phyloP scores from a whole-genome alignment of 2,329 filamentous ascomycete species.

The Trichoderma harzianum region DNA sequence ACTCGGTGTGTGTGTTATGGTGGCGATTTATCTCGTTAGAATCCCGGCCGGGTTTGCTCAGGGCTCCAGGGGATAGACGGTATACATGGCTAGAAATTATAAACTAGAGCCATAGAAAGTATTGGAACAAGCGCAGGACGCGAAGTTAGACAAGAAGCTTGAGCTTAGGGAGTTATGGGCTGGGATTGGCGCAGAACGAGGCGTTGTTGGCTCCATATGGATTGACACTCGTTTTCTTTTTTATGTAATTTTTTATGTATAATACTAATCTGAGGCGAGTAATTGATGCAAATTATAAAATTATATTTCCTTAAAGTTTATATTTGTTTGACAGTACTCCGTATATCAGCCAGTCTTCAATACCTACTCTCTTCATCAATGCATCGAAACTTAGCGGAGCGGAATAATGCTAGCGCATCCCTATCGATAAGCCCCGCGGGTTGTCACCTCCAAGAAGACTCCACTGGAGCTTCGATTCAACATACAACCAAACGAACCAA shows the following conservation, averaged over 20 bases:
- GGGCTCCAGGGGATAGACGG: not conserved
- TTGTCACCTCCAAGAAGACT: not conserved
- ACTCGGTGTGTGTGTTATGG: conserved; percentile 30
- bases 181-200: not conserved
- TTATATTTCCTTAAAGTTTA: not conserved
- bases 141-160: not conserved
- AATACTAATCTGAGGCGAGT: not conserved
- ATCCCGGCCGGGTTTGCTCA: conserved; percentile 26
- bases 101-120: not conserved
- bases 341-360: not conserved
- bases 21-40: conserved; percentile 31
- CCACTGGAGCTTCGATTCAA: conserved; percentile 10
- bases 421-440: conserved; percentile 22
- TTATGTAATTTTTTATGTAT: not conserved
- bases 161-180: not conserved
- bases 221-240: not conserved
- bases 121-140: not conserved
- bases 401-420: not conserved
- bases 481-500: not conserved
- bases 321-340: not conserved
- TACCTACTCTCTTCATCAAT: not conserved
- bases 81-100: not conserved
- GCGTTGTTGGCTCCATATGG: not conserved
- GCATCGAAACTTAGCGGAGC: not conserved
- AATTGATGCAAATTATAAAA: not conserved